These are phyloP conservation scores for Sphaerobolus stellatus DNA, from an alignment of 1,284 basidiomycete species.

Conservation along the genomic window DNA sequence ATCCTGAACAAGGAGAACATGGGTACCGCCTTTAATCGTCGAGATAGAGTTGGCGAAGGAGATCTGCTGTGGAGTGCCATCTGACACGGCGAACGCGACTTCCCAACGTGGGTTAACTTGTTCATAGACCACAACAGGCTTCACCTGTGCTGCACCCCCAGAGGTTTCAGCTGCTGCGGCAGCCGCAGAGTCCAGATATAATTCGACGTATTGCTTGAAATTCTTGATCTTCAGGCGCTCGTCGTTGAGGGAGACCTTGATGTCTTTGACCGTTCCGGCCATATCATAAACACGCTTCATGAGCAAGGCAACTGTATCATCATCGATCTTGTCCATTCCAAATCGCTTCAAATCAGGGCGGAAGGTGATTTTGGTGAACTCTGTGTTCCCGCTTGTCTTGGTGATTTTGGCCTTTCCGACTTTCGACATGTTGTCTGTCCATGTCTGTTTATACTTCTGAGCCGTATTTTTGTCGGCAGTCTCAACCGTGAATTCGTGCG, in stretches of 20 bases:
- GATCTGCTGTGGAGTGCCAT: slow-evolving; percentile 88
- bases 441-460: slow-evolving; percentile 96
- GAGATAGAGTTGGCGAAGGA: slow-evolving; percentile 99
- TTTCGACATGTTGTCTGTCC: slow-evolving; percentile 91
- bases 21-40: slow-evolving; percentile 95
- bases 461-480: slow-evolving; percentile 87
- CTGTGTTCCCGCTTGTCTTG: slow-evolving; percentile 82
- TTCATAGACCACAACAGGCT: slow-evolving; percentile 85
- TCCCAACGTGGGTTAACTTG: slow-evolving; percentile 86
- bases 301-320: slow-evolving; percentile 87
- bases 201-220: slow-evolving; percentile 97
- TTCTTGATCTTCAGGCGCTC: slow-evolving; percentile 91
- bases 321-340: slow-evolving; percentile 90
- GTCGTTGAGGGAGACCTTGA: slow-evolving; percentile 94
- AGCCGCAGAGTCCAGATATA: slow-evolving; percentile 81
- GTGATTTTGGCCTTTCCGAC: slow-evolving; percentile 91
- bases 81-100: slow-evolving; percentile 92
- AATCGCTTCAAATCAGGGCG: slow-evolving; percentile 91
- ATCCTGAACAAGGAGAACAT: slow-evolving; percentile 86
- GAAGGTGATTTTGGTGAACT: slow-evolving; percentile 95
- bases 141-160: slow-evolving; percentile 72
- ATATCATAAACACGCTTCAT: slow-evolving; percentile 97
- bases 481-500: slow-evolving; percentile 94
- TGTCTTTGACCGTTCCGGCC: slow-evolving; percentile 90
- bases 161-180: slow-evolving; percentile 64